Conservation (phyloP, 306 rosid species). For the Adenanthera pavonina region DNA sequence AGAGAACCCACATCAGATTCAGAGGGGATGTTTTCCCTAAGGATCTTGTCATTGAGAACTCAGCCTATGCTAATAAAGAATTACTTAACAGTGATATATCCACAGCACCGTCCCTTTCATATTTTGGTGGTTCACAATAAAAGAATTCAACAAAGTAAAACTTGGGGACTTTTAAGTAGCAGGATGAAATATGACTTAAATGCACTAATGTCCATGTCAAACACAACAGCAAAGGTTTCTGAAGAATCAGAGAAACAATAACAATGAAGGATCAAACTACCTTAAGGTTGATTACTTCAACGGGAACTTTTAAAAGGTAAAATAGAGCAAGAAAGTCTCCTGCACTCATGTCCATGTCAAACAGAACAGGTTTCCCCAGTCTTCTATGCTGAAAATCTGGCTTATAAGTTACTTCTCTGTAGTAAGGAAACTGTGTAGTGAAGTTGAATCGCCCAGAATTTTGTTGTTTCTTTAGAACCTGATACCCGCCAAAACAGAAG, state of each 20-base stretch:
- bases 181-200: too few relatives aligned
- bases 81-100: not conserved
- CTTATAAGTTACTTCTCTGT: conserved; percentile 58
- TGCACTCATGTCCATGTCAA: conserved; percentile 98
- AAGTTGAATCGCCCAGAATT: conserved; percentile 78
- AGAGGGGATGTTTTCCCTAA: not conserved
- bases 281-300: conserved; percentile 78
- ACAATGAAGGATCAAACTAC: conserved; percentile 41
- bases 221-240: not conserved
- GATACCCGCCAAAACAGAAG: conserved; percentile 5
- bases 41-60: too few relatives aligned
- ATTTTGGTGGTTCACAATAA: not conserved
- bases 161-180: too few relatives aligned
- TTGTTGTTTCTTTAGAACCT: conserved; percentile 47
- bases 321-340: conserved; percentile 91
- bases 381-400: conserved; percentile 58
- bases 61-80: not conserved
- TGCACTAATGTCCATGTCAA: too few relatives aligned
- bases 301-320: conserved; percentile 85
- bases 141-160: not conserved
- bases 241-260: not conserved
- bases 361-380: conserved; percentile 77
- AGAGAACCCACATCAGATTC: not conserved
- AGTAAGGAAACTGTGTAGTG: conserved; percentile 74
- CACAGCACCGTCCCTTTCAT: not conserved